phyloP scores from a whole-genome alignment of 2,329 filamentous ascomycete genomes.

The Neonectria punicea region DNA sequence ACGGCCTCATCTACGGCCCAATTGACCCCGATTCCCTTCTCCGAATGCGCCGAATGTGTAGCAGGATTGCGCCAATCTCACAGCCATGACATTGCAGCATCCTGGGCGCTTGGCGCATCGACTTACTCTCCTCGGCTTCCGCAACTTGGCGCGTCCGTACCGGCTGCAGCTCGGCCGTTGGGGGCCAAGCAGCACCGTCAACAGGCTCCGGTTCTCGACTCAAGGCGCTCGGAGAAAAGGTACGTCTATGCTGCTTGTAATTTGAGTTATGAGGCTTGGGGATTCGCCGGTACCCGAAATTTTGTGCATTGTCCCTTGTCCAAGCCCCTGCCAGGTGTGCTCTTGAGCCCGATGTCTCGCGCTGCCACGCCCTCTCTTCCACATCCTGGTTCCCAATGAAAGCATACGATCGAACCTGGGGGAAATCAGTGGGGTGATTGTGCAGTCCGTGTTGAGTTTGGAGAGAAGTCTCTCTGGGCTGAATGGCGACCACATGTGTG shows the following conservation, averaged over 20 bases:
- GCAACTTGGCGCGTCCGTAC: conserved; percentile 32
- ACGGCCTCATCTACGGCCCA: conserved; percentile 23
- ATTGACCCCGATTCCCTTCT: conserved; percentile 17
- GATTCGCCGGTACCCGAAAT: not conserved
- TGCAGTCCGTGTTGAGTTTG: not conserved
- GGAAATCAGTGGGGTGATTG: not conserved
- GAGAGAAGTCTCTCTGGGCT: not conserved
- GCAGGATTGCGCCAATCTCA: conserved; percentile 9
- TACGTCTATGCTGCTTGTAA: conserved; percentile 33
- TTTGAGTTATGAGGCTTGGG: not conserved
- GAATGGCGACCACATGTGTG: conserved; percentile 3
- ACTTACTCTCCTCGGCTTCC: conserved; percentile 33
- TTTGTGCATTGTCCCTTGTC: not conserved
- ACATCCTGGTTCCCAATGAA: conserved; percentile 2
- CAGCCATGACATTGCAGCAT: conserved; percentile 41
- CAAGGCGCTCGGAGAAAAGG: conserved; percentile 40
- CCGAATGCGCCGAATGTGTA: not conserved
- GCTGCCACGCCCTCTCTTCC: not conserved
- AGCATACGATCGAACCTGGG: not conserved
- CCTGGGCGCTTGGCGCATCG: conserved; percentile 42
- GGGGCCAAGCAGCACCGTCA: conserved; percentile 30
- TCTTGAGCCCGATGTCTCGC: not conserved
- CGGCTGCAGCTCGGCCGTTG: conserved; percentile 28
- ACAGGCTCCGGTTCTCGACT: conserved; percentile 44
- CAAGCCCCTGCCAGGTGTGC: not conserved